A percentile compares a stretch with the other conserved stretches of the same genome.
Evolutionary conservation across 169 alveolate genomes (phyloP).

Genomic region (Condylostoma magnum): DNA sequence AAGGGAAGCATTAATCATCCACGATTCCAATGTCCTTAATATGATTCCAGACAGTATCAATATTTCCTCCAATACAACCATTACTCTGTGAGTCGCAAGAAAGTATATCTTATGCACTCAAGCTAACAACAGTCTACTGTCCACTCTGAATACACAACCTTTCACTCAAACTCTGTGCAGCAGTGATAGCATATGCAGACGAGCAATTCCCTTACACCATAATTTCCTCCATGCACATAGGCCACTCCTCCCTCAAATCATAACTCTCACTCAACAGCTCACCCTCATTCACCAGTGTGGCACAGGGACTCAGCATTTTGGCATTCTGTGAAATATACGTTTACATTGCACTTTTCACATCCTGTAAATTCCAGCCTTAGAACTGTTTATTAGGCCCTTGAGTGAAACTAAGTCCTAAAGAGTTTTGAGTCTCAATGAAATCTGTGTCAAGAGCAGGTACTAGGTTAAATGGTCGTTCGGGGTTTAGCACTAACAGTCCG

Average conservation of each 20-base stretch:
- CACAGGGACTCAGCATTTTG: conserved; percentile 41
- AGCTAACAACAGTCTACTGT: conserved; percentile 30
- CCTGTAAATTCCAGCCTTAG: conserved; percentile 37
- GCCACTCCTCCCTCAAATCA: conserved; percentile 52
- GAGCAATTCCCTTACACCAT: conserved; percentile 65
- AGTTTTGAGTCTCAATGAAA: conserved; percentile 9
- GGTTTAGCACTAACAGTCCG: neutral
- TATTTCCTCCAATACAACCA: conserved; percentile 65
- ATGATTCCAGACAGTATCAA: conserved; percentile 48
- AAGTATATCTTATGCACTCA: conserved; percentile 63
- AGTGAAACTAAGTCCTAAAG: conserved; percentile 8
- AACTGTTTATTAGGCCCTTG: conserved; percentile 10
- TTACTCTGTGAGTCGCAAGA: conserved; percentile 57
- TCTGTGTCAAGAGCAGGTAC: conserved; percentile 3
- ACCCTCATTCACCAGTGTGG: conserved; percentile 26
- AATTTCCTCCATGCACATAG: conserved; percentile 45
- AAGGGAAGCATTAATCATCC: conserved; percentile 58
- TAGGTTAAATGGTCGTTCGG: neutral
- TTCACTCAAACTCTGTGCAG: conserved; percentile 49
- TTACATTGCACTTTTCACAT: conserved; percentile 34
- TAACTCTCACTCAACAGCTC: conserved; percentile 50
- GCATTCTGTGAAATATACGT: conserved; percentile 40
- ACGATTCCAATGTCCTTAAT: conserved; percentile 57
- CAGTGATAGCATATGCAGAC: conserved; percentile 52
- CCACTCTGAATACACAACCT: conserved; percentile 48